Conservation (phyloP, 2,329 filamentous ascomycete species). For the Leptodontidium sp. region DNA sequence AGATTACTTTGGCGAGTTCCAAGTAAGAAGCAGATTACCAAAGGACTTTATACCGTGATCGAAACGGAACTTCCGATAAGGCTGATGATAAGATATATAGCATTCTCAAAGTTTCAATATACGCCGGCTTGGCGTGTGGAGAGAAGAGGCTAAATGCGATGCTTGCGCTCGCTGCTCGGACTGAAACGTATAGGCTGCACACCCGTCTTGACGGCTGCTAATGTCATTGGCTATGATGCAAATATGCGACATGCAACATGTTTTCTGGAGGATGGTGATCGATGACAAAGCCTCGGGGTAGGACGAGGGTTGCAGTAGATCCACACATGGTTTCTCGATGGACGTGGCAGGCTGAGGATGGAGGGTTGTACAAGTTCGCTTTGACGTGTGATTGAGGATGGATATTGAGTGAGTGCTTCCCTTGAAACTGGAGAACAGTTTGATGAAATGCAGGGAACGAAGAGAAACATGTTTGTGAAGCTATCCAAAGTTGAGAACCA, state of each 20-base stretch:
- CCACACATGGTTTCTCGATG: not conserved
- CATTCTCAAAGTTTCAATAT: constrained; percentile 5
- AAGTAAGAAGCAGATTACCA: not conserved
- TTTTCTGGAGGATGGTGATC: not conserved
- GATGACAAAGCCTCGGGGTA: constrained; percentile 9
- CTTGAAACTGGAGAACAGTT: constrained; percentile 8
- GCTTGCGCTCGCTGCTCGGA: constrained; percentile 23
- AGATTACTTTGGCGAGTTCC: not conserved
- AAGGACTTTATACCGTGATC: constrained; percentile 12
- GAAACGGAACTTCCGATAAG: not conserved
- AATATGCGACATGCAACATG: constrained; percentile 19
- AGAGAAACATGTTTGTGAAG: not conserved
- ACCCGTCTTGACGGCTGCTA: not conserved
- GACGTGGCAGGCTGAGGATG: not conserved
- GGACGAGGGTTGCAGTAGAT: not conserved
- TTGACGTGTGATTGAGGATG: constrained; percentile 7
- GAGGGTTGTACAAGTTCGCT: constrained; percentile 7
- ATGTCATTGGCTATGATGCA: constrained; percentile 17
- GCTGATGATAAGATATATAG: constrained; percentile 15
- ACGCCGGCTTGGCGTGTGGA: not conserved
- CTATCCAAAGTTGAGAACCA: not conserved
- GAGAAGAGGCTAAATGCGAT: constrained; percentile 14
- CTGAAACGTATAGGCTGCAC: constrained; percentile 24
- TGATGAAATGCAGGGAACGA: not conserved
- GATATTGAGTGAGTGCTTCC: not conserved